These are phyloP conservation scores for Bryopsis sp. DNA, from an alignment of 139 green algal genomes.

Conservation along the genomic window DNA sequence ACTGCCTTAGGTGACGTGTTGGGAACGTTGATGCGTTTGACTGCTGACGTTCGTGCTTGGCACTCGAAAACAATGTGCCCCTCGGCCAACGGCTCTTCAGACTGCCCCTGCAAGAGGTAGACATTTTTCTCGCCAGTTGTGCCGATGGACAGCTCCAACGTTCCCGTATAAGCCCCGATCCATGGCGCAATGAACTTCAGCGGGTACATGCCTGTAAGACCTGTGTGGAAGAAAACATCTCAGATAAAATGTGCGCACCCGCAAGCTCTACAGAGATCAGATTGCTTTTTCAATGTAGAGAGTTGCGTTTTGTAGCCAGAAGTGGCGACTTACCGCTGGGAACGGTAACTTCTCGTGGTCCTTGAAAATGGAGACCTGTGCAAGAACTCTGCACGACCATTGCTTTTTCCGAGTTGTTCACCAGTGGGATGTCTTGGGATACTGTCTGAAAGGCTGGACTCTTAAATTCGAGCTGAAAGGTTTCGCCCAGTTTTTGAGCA, in stretches of 20 bases:
- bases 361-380: conserved; percentile 33
- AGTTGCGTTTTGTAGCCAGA: no score
- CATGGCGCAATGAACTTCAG: conserved; percentile 46
- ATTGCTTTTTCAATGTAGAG: no score
- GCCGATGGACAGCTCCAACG: conserved; percentile 49
- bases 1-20: conserved; percentile 28
- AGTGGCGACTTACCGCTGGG: neutral
- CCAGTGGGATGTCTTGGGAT: conserved; percentile 51
- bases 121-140: conserved; percentile 35
- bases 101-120: conserved; percentile 39
- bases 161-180: conserved; percentile 40
- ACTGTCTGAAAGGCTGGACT: conserved; percentile 36
- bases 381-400: conserved; percentile 37
- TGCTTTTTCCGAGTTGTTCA: conserved; percentile 43
- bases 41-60: conserved; percentile 24
- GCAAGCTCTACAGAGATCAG: no score
- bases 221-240: neutral
- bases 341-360: conserved; percentile 33
- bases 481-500: conserved; percentile 34
- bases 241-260: no score
- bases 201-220: conserved; percentile 29
- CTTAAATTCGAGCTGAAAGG: conserved; percentile 46
- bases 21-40: neutral
- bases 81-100: conserved; percentile 51
- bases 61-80: conserved; percentile 51